These are phyloP conservation scores for Mycena leptocephala DNA, from an alignment of 768 basidiomycete genomes.

Conservation along the genomic window DNA sequence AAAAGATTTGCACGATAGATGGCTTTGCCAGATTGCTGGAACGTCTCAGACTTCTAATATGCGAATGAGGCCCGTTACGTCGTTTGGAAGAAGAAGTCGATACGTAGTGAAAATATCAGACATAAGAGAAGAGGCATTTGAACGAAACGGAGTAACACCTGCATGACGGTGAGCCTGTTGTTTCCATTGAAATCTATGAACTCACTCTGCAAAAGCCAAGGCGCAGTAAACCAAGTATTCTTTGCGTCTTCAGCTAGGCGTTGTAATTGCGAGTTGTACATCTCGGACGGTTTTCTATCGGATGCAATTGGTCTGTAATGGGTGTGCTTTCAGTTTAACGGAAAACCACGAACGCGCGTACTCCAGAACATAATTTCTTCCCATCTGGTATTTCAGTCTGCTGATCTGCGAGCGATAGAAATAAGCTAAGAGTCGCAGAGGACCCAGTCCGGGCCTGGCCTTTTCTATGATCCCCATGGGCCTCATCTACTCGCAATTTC, in stretches of 20 bases:
- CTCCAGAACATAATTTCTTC: slow-evolving; percentile 80
- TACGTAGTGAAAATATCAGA: slow-evolving; percentile 67
- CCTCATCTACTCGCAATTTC: slow-evolving; percentile 75
- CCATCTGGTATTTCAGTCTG: slow-evolving; percentile 90
- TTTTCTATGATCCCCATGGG: slow-evolving; percentile 83
- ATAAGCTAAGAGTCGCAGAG: neutral
- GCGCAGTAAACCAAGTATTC: slow-evolving; percentile 92
- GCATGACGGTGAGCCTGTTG: neutral
- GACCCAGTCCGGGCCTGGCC: no score
- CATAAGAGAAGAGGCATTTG: neutral
- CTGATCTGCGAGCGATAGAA: slow-evolving; percentile 18
- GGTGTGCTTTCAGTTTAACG: neutral
- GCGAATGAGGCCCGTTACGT: slow-evolving; percentile 81
- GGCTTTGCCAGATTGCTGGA: slow-evolving; percentile 84
- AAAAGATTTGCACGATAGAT: slow-evolving; percentile 76
- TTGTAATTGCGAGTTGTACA: slow-evolving; percentile 86
- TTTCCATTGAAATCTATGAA: neutral
- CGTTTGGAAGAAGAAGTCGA: slow-evolving; percentile 79
- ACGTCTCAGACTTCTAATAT: slow-evolving; percentile 84
- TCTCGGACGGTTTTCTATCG: slow-evolving; percentile 79
- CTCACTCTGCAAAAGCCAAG: slow-evolving; percentile 96
- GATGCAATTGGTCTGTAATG: slow-evolving; percentile 73
- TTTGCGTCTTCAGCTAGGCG: slow-evolving; percentile 61
- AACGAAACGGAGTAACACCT: slow-evolving; percentile 77
- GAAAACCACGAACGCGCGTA: slow-evolving; percentile 53